Conservation (phyloP, 2,329 filamentous ascomycete genomes). For the Fonsecaea monophora region DNA sequence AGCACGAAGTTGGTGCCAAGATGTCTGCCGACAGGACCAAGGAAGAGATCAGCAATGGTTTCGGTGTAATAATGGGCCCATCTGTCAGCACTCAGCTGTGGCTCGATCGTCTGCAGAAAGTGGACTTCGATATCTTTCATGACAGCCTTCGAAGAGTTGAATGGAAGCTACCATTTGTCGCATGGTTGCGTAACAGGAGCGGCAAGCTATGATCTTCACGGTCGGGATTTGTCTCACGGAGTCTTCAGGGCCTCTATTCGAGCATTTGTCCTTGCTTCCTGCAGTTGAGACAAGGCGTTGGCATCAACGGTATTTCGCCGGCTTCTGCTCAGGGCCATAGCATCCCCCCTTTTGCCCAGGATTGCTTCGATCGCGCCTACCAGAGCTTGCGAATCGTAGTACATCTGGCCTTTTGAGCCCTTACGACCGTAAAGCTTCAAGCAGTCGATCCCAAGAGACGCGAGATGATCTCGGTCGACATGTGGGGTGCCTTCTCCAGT, state of each 20-base stretch:
- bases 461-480: conserved; percentile 37
- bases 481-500: conserved; percentile 36
- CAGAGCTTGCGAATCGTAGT: conserved; percentile 79
- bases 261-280: conserved; percentile 10
- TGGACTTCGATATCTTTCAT: conserved; percentile 83
- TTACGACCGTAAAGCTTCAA: conserved; percentile 77
- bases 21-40: conserved; percentile 30
- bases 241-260: conserved; percentile 2
- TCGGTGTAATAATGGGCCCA: conserved; percentile 73
- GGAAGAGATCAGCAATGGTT: conserved; percentile 66
- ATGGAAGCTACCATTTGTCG: conserved; percentile 87
- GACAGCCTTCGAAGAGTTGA: conserved; percentile 67
- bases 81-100: conserved; percentile 79
- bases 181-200: conserved; percentile 66
- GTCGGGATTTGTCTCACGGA: background rate
- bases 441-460: conserved; percentile 65
- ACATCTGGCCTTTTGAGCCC: conserved; percentile 58
- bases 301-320: conserved; percentile 65
- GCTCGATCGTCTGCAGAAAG: conserved; percentile 75
- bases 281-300: conserved; percentile 13
- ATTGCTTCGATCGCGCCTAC: conserved; percentile 78
- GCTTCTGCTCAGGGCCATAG: conserved; percentile 54
- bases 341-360: conserved; percentile 69
- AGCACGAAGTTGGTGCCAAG: conserved; percentile 48
- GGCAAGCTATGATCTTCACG: conserved; percentile 53